Evolutionary conservation across 2,329 filamentous ascomycete genomes (phyloP), one percentile per base, ranked within the genome.

Genomic region (Cucurbitaria berberidis): DNA sequence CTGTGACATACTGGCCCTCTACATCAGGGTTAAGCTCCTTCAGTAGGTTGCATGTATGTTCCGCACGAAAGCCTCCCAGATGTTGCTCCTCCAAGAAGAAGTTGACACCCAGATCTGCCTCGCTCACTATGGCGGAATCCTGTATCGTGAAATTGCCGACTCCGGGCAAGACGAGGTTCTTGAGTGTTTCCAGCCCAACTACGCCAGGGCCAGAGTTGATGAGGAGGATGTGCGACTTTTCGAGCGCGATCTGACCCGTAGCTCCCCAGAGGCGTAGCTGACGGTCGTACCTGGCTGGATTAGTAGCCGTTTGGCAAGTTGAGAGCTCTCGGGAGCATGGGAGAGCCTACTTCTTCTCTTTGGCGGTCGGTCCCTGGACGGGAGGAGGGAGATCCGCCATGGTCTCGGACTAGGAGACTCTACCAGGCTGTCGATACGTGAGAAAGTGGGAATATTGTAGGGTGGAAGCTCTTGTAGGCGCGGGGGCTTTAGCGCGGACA

Each of bases 241-340:
- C 96, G 2, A 99, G 82, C 15, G 93, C 93, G 62, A 89, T 84
- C 74, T 99, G 95, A 16, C 95, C 95, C 45, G 86, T 91, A 36
- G 93, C 92, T 57, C 93, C 96, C 95, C 95, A 99, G 13, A 99
- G 81, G 47, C 96, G 89, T 35, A 99, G 86, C 77, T 99, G 95
- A 47, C 95, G 87, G 75, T 99, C 95, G 78, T 99, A 99, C 57
- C 72, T 75, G 51, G n/a, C 24, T n/a, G 72, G 91, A 52, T 64
- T 60, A 72, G 62, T 38, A 56, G 48, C 39, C 55, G 36, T 15
- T n/a, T 24, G 19, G 21, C 19, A n/a, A 9, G 15, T 10, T 9
- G 27, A 8, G 30, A 42, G 49, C 66, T 54, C 39, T 9, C 3
- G 13, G 21, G 15, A 43, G 38, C 35, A 27, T 24, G 6, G 38